These are phyloP conservation scores for Phalaenopsis aphrodite DNA, from an alignment of 106 monocot species.

Conservation along the genomic window DNA sequence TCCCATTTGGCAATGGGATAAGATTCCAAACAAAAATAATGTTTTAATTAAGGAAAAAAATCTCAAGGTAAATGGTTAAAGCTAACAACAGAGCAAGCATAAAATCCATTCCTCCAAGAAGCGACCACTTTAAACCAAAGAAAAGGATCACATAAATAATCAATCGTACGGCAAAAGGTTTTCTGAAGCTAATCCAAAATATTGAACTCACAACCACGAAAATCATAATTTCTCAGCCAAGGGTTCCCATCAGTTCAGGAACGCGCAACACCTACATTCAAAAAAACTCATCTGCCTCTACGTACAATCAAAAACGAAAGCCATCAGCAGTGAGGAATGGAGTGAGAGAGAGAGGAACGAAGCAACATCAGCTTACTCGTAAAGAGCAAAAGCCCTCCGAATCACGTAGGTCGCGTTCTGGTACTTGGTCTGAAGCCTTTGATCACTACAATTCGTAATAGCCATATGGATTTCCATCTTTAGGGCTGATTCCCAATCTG, in stretches of 20 bases:
- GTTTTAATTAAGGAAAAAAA: not conserved
- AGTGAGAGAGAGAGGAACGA: not conserved
- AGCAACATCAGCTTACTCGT: conserved; percentile 40
- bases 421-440: conserved; percentile 92
- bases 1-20: not conserved
- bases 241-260: not conserved
- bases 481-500: not conserved
- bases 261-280: not conserved
- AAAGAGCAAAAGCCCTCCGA: conserved; percentile 88
- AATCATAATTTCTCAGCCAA: not conserved
- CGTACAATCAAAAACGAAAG: not conserved
- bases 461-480: conserved; percentile 93
- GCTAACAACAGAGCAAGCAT: not conserved
- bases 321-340: not conserved
- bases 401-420: conserved; percentile 76
- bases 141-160: not conserved
- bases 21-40: not conserved
- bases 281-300: not conserved
- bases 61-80: not conserved
- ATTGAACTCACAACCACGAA: not conserved
- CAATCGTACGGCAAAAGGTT: not conserved
- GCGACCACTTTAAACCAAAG: not conserved
- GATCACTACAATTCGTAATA: conserved; percentile 56
- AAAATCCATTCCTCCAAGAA: not conserved
- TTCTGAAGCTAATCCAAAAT: not conserved